These are phyloP conservation scores for Aspergillus vadensis DNA, from an alignment of 2,329 filamentous ascomycete species.

Conservation along the genomic window DNA sequence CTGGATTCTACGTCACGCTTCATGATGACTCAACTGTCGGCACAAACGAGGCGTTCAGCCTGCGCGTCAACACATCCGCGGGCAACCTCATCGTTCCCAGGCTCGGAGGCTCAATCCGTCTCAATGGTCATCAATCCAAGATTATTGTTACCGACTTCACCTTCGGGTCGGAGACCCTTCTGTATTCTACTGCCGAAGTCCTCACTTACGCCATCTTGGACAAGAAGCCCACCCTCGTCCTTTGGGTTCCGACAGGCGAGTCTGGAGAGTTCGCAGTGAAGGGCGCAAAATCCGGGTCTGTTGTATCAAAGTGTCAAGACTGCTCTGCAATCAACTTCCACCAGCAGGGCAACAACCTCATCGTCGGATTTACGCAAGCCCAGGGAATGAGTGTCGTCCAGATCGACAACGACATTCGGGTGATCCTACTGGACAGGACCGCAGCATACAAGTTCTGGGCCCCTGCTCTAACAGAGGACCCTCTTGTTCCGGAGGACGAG, in stretches of 20 bases:
- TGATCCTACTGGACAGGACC: conserved; percentile 57
- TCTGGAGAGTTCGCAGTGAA: conserved; percentile 57
- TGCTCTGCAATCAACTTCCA: conserved; percentile 49
- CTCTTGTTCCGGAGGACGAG: conserved; percentile 47
- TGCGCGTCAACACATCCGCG: conserved; percentile 58
- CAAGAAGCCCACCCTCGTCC: conserved; percentile 48
- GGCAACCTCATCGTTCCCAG: conserved; percentile 59
- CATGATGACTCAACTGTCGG: conserved; percentile 57
- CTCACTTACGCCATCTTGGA: conserved; percentile 55
- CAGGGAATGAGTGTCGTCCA: conserved; percentile 53
- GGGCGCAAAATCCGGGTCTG: conserved; percentile 38
- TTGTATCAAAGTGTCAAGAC: conserved; percentile 43
- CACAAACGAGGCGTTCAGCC: conserved; percentile 55
- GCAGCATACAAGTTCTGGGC: conserved; percentile 61
- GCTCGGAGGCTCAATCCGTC: conserved; percentile 49
- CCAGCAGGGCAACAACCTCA: conserved; percentile 43
- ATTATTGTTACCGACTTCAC: conserved; percentile 62
- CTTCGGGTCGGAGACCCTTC: conserved; percentile 53
- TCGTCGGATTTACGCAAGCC: conserved; percentile 53
- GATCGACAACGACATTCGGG: conserved; percentile 50
- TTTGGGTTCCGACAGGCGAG: conserved; percentile 59
- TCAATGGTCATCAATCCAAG: conserved; percentile 65
- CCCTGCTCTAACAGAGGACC: conserved; percentile 53
- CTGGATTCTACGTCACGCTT: conserved; percentile 61
- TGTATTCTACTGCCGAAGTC: conserved; percentile 61